These are phyloP conservation scores for Globisporangium solare DNA, from an alignment of 352 stramenopile species.

Conservation along the genomic window DNA sequence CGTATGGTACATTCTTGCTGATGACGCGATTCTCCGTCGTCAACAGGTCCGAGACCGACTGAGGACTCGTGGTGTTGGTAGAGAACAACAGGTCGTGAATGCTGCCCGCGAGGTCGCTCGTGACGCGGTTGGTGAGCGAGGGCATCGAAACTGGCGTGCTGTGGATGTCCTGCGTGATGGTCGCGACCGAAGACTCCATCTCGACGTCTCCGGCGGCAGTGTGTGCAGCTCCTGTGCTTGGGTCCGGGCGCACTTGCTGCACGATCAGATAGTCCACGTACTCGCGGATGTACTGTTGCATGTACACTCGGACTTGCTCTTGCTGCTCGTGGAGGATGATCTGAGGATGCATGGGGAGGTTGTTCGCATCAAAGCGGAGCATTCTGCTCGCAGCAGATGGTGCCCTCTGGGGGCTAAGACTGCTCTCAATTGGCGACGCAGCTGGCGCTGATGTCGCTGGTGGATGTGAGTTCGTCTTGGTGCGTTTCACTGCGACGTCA, in stretches of 20 bases:
- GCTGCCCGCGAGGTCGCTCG: conserved; percentile 33
- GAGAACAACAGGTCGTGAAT: conserved; percentile 67
- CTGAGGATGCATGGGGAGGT: conserved; percentile 45
- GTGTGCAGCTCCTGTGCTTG: neutral
- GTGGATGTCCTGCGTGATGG: conserved; percentile 35
- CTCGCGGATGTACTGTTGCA: conserved; percentile 60
- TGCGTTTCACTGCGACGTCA: conserved; percentile 25
- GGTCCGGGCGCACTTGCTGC: conserved; percentile 21
- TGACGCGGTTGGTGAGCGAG: conserved; percentile 33
- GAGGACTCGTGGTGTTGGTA: conserved; percentile 52
- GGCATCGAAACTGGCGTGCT: conserved; percentile 50
- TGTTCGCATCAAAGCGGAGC: conserved; percentile 39
- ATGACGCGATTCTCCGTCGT: conserved; percentile 8
- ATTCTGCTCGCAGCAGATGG: conserved; percentile 7
- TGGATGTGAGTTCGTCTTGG: conserved; percentile 6
- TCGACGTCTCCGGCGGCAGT: neutral
- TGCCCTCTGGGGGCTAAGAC: neutral
- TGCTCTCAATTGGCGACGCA: neutral
- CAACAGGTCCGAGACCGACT: conserved; percentile 49
- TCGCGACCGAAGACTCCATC: conserved; percentile 7
- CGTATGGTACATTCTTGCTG: conserved; percentile 3
- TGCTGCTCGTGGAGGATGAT: conserved; percentile 42
- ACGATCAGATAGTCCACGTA: conserved; percentile 48
- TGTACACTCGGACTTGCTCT: conserved; percentile 43
- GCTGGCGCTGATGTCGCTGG: neutral